Conservation (phyloP, 2,329 filamentous ascomycete genomes). For the Hirsutella thompsonii region DNA sequence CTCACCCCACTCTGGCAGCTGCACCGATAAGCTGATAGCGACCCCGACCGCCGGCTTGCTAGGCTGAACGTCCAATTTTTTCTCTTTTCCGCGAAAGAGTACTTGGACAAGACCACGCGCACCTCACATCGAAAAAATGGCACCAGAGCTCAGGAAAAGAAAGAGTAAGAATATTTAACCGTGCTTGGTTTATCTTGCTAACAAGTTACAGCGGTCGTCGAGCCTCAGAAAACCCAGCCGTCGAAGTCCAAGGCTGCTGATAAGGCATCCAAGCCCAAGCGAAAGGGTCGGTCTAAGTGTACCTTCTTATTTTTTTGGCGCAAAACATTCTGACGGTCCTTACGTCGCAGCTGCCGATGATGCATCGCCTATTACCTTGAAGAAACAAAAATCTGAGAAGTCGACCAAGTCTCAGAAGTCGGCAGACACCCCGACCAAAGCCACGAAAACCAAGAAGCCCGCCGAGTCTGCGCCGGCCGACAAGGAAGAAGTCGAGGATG, state of each 20-base stretch:
- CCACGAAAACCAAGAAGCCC: conserved; percentile 18
- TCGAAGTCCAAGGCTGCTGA: conserved; percentile 6
- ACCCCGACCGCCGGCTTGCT: conserved; percentile 16
- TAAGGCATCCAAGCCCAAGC: conserved; percentile 12
- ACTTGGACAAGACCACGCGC: neutral
- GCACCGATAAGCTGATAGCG: conserved; percentile 9
- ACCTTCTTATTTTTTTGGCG: neutral
- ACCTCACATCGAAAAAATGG: conserved; percentile 22
- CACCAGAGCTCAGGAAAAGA: conserved; percentile 29
- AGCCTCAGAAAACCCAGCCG: conserved; percentile 17
- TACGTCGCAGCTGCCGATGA: conserved; percentile 26
- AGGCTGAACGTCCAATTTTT: conserved; percentile 26
- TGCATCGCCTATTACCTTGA: conserved; percentile 27
- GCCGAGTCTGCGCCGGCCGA: conserved; percentile 11
- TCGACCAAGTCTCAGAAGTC: conserved; percentile 11
- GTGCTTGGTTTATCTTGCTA: conserved; percentile 2
- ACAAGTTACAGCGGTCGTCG: conserved; percentile 12
- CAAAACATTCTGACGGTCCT: neutral
- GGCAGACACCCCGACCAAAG: conserved; percentile 10
- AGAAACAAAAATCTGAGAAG: conserved; percentile 32
- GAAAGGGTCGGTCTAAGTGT: conserved; percentile 13
- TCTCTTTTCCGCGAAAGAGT: conserved; percentile 7
- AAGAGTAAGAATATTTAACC: conserved; percentile 14
- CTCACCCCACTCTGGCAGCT: neutral
- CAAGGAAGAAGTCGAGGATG: conserved; percentile 11